A percentile compares a stretch with the other conserved stretches of the same genome.
These are phyloP conservation scores for Astragalus glycyphyllos DNA, from an alignment of 306 rosid species.

Conservation along the genomic window DNA sequence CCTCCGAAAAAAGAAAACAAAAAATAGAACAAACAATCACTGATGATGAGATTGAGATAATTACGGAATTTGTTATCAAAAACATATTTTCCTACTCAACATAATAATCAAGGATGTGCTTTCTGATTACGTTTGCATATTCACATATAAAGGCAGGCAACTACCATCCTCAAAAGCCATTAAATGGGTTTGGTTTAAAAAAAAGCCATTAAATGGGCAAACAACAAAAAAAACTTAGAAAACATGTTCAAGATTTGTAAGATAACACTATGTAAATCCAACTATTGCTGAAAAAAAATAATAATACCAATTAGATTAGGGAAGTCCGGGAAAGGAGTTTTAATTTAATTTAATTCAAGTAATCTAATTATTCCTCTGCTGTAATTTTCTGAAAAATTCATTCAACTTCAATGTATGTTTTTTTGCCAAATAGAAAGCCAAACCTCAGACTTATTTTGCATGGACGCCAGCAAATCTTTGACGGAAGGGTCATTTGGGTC, in stretches of 20 bases:
- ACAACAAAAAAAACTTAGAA: slow-evolving; percentile 6
- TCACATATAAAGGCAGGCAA: neutral
- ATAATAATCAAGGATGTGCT: neutral
- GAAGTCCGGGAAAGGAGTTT: neutral
- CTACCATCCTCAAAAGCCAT: neutral
- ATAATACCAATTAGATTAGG: slow-evolving; percentile 8
- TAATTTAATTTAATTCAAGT: slow-evolving; percentile 3
- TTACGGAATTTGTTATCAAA: neutral
- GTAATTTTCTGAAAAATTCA: slow-evolving; percentile 12
- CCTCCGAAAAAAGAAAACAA: neutral
- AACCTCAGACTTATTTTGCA: slow-evolving; percentile 85
- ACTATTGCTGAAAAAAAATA: neutral
- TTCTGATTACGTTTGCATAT: slow-evolving; percentile 13
- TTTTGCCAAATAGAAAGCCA: slow-evolving; percentile 6
- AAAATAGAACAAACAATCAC: neutral
- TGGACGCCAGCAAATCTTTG: slow-evolving; percentile 93
- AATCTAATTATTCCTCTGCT: slow-evolving; percentile 14
- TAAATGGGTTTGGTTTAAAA: neutral
- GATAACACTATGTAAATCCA: slow-evolving; percentile 17
- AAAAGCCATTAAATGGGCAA: slow-evolving; percentile 4
- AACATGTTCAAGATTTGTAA: slow-evolving; percentile 17
- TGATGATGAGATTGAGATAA: neutral
- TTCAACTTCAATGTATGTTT: slow-evolving; percentile 6
- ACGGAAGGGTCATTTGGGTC: slow-evolving; percentile 96
- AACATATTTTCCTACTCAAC: slow-evolving; percentile 14